Percentiles rank a stretch among this genome's conserved stretches.
Conservation (phyloP, 805 yeast species). For the Cyberlindnera veronae region DNA sequence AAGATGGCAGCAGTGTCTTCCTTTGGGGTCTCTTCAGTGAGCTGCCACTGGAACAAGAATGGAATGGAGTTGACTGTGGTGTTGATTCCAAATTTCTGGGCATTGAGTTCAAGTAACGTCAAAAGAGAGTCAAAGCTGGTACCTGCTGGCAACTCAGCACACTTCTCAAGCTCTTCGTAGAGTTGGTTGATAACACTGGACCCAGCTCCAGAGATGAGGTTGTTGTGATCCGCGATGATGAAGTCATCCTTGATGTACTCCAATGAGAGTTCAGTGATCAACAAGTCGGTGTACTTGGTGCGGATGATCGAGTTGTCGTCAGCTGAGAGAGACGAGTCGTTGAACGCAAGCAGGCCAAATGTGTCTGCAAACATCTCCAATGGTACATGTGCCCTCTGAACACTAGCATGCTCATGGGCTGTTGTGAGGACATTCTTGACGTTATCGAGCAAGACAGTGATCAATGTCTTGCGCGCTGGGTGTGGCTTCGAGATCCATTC, state of each 20-base stretch:
- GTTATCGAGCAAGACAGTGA: conserved; percentile 17
- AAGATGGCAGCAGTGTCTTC: conserved; percentile 4
- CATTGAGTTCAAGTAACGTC: conserved; percentile 19
- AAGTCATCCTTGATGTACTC: conserved; percentile 21
- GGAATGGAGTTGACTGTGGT: conserved; percentile 43
- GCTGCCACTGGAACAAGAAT: conserved; percentile 43
- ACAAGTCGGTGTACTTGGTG: conserved; percentile 17
- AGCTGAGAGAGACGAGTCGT: neutral
- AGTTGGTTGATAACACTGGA: conserved; percentile 22
- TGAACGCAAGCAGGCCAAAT: conserved; percentile 14
- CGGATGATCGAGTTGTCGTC: conserved; percentile 13
- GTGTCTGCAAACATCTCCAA: conserved; percentile 25
- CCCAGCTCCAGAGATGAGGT: conserved; percentile 19
- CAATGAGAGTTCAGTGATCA: conserved; percentile 15
- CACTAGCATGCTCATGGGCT: conserved; percentile 17
- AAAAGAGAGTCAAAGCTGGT: conserved; percentile 6
- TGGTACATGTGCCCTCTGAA: conserved; percentile 25
- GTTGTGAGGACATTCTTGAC: conserved; percentile 15
- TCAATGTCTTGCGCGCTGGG: conserved; percentile 1
- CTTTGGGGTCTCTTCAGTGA: conserved; percentile 9
- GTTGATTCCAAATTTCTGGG: conserved; percentile 42
- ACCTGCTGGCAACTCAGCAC: conserved; percentile 6
- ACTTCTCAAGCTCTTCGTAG: conserved; percentile 21
- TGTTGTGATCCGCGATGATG: conserved; percentile 17
- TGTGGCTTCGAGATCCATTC: conserved; percentile 18